Percentiles rank a stretch among this genome's conserved stretches.
phyloP scores from a whole-genome alignment of 306 rosid genomes.

The Quillaja saponaria region DNA sequence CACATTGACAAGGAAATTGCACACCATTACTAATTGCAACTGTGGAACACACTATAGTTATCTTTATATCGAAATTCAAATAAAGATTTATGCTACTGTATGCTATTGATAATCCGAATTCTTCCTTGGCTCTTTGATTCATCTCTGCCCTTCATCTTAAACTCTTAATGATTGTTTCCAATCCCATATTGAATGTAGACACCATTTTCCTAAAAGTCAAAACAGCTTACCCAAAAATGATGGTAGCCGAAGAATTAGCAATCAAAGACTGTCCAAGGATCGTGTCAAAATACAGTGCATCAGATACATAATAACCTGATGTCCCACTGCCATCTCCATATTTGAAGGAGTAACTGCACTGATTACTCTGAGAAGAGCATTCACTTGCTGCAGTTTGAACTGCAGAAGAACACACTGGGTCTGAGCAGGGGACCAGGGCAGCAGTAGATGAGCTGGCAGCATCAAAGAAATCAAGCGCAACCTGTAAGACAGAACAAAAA shows the following conservation, averaged over 20 bases:
- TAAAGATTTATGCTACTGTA: constrained; percentile 2
- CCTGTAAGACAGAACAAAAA: constrained; percentile 46
- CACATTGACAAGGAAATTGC: too few species aligned
- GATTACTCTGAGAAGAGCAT: constrained; percentile 72
- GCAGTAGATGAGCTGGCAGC: constrained; percentile 65
- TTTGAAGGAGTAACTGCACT: constrained; percentile 74
- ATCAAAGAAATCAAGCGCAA: constrained; percentile 83
- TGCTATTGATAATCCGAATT: background rate
- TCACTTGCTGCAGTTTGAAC: constrained; percentile 56
- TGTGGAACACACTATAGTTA: background rate
- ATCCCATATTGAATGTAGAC: constrained; percentile 7
- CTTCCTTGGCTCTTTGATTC: constrained; percentile 15
- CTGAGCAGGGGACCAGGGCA: constrained; percentile 62
- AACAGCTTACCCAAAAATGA: constrained; percentile 83
- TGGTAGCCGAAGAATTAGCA: constrained; percentile 62
- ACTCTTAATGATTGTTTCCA: constrained; percentile 3
- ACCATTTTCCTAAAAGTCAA: constrained; percentile 15
- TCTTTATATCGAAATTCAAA: constrained; percentile 1
- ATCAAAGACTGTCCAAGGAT: constrained; percentile 62
- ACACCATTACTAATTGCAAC: too few species aligned
- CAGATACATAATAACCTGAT: constrained; percentile 71
- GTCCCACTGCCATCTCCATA: constrained; percentile 94
- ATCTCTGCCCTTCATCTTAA: constrained; percentile 9
- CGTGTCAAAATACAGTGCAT: constrained; percentile 72
- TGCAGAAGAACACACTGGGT: constrained; percentile 66